Evolutionary conservation across 441 rosid genomes (phyloP), one percentile per base, ranked within the genome.

Genomic region (Pelargonium fulgidum): DNA sequence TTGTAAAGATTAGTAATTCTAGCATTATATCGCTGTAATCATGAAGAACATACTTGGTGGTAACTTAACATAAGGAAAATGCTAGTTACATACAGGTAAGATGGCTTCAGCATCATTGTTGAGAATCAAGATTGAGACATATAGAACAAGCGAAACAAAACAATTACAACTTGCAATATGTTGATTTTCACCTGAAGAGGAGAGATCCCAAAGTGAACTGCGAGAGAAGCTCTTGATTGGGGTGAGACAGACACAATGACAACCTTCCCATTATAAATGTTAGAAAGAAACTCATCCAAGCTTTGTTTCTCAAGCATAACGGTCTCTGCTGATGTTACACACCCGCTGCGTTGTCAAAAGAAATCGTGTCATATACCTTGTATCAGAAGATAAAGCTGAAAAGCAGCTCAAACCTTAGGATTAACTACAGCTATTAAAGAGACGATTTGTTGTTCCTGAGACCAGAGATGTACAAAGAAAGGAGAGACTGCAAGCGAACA

Each of bases 231-330:
- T 76, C 99, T 89, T 0, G 98, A 90, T 79, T 92, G 98, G 2
- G 96, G 93, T 19, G 99, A 92, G 45, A 92, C 65, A 0, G 97
- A 94, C 3, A 94, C 82, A 56, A 92, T 59, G 16, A 89, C 83
- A 3, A 85, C 79, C 69, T 85, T 94, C 74, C 87, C 86, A 69
- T 80, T 82, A 70, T 78, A 70, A 59, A 91, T 79, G 47, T 85
- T 85, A 20, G 89, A 84, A 69, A 94, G 85, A 70, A 94, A 92
- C 74, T 89, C 99, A 36, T 87, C 93, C 78, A 85, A 83, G 82
- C 98, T 90, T 76, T 94, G 98, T 80, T 90, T 94, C 91, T 94
- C 97, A 7, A 94, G 97, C 97, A 94, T 89, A 69, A 92, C 89
- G 0, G 97, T 86, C 83, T 94, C 99, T 0, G 98, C 98, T 1